Evolutionary conservation across 2,329 filamentous ascomycete genomes (phyloP).

Genomic region (Sarocladium oryzae): DNA sequence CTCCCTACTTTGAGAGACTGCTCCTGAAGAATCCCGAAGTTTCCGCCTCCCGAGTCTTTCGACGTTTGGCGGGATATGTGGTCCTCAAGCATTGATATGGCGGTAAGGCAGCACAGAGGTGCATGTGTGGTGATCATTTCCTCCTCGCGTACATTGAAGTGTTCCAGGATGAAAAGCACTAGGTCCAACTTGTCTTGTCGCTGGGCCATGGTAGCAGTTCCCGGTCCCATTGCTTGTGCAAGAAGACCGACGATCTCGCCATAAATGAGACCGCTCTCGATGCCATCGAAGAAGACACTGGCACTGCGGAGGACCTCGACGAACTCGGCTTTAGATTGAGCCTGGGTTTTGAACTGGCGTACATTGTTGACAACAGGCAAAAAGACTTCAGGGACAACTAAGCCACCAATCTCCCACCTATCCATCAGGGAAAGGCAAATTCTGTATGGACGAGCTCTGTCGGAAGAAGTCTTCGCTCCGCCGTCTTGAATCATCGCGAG

Average conservation of each 20-base stretch:
- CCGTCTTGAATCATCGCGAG: constrained; percentile 62
- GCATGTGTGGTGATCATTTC: constrained; percentile 89
- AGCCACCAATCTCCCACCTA: constrained; percentile 90
- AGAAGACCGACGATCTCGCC: constrained; percentile 69
- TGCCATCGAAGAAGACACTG: constrained; percentile 93
- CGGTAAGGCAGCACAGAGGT: constrained; percentile 53
- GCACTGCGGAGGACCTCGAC: constrained; percentile 87
- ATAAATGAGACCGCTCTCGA: constrained; percentile 91
- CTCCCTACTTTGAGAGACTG: constrained; percentile 43
- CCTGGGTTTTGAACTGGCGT: constrained; percentile 61
- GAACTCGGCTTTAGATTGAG: constrained; percentile 63
- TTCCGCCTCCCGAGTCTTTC: not conserved
- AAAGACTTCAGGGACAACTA: constrained; percentile 84
- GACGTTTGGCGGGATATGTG: not conserved
- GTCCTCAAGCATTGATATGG: constrained; percentile 61
- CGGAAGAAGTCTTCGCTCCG: constrained; percentile 33
- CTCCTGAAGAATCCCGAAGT: constrained; percentile 24
- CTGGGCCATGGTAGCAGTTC: constrained; percentile 35
- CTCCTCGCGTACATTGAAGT: constrained; percentile 93
- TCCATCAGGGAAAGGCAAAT: constrained; percentile 97
- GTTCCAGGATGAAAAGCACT: constrained; percentile 72
- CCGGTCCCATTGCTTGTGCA: constrained; percentile 48
- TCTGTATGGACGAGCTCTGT: constrained; percentile 78
- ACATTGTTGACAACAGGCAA: constrained; percentile 78
- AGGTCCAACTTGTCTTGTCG: constrained; percentile 61